Base-by-base conservation (phyloP, 1,284 basidiomycete species). In the Ceratobasidium sp. region DNA sequence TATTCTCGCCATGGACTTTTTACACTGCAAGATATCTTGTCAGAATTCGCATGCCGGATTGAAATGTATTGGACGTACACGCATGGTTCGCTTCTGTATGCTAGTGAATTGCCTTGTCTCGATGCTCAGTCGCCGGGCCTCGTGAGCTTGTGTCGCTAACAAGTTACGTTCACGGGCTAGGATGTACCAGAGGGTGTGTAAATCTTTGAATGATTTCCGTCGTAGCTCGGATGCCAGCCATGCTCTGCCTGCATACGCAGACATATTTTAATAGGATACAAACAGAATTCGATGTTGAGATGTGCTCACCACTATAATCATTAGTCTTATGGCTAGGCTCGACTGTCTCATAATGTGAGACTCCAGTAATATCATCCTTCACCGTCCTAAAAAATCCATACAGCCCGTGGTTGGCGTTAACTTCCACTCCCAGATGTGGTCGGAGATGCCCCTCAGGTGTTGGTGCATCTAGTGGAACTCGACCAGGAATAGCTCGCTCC, bases 1-100 rank as follows among this genome's bases (percentile, higher is more conserved):
- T 84, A 99, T 96, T 54, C 95, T 90, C 24, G 95, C 95, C 95
- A 98, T 98, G n/a, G 94, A 92, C 85, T 97, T 98, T 62, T 93
- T 92, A 81, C 92, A 93, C 97, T 98, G 80, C 4, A 41, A 14
- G 3, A 57, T 15, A 19, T 17, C 44, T 57, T 50, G 67, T 41
- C 24, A 73, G 75, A 4, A 74, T 69, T 51, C 24, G 76, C 62
- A 31, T 44, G 29, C 14, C n/a, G n/a, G n/a, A 60, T 75, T 6
- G n/a, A 75, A 27, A 31, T 44, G 36, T 66, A 73, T 53, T 76
- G 41, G 84, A 82, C 72, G 27, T 63, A 76, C 76, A 51, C 76
- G 71, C 53, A 64, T 64, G 60, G 76, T 67, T 45, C 63, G 74
- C 44, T 72, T 64, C 27, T 67, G 47, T 29, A 72, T 62, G 45